Percentiles rank a stretch among this genome's conserved stretches.
These are phyloP conservation scores for Aspergillus sp. DNA, from an alignment of 2,329 filamentous ascomycete species.

Conservation along the genomic window DNA sequence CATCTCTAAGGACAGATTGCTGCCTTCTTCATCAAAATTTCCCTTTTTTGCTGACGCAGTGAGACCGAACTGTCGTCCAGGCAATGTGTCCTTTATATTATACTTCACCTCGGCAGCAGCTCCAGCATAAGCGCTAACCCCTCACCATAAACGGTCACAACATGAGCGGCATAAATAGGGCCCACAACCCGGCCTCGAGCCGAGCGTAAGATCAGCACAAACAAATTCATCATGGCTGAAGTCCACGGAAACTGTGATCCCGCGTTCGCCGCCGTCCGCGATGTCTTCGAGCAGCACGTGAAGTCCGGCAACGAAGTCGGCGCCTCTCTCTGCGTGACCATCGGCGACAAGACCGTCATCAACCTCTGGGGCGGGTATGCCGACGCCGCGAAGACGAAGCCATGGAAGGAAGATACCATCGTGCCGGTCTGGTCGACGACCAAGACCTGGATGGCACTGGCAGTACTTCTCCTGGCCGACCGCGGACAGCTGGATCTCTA, in stretches of 20 bases:
- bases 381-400: constrained; percentile 26
- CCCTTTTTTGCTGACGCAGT: too few species aligned
- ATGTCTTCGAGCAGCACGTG: constrained; percentile 35
- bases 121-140: not conserved
- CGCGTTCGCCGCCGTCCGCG: constrained; percentile 35
- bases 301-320: constrained; percentile 42
- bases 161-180: not conserved
- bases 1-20: too few species aligned
- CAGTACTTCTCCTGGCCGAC: constrained; percentile 39
- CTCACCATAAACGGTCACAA: not conserved
- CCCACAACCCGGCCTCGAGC: not conserved
- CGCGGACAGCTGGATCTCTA: constrained; percentile 37
- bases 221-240: constrained; percentile 16
- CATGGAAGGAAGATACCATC: constrained; percentile 43
- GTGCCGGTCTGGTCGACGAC: constrained; percentile 41
- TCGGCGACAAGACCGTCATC: constrained; percentile 42
- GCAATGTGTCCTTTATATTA: not conserved
- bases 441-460: constrained; percentile 39
- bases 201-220: not conserved
- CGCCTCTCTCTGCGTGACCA: constrained; percentile 43
- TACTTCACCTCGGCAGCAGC: not conserved
- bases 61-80: too few species aligned
- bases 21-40: too few species aligned
- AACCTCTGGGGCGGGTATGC: constrained; percentile 46
- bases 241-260: constrained; percentile 38